A percentile compares a stretch with the other conserved stretches of the same genome.
phyloP scores from a whole-genome alignment of 2,329 filamentous ascomycete species.

The Chaetomium strumarium region DNA sequence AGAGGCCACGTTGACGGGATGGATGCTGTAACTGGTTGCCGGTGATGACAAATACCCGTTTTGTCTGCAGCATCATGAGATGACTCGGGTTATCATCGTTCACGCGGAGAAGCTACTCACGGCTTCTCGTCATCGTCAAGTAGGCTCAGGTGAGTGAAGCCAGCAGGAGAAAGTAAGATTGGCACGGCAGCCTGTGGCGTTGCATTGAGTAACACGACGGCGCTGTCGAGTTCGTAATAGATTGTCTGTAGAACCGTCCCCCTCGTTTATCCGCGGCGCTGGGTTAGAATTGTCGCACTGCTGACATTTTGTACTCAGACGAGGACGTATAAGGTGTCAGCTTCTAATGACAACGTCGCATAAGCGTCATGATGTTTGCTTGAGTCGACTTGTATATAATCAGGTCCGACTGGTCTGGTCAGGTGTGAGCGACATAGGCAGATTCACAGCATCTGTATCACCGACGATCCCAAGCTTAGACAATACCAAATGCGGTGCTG shows the following conservation, averaged over 20 bases:
- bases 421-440: neutral
- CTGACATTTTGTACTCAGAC: neutral
- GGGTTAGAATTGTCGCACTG: conserved; percentile 5
- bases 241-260: neutral
- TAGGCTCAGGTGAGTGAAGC: conserved; percentile 1
- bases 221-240: conserved; percentile 1
- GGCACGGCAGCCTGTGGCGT: neutral
- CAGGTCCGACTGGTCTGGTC: neutral
- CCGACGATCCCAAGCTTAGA: neutral
- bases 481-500: neutral
- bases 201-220: neutral
- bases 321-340: conserved; percentile 1
- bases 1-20: too few species aligned
- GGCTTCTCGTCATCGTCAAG: neutral
- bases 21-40: too few species aligned
- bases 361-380: neutral
- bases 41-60: too few species aligned
- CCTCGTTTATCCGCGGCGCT: conserved; percentile 5
- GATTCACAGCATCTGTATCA: neutral
- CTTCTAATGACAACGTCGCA: neutral
- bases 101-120: neutral
- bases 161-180: neutral
- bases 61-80: neutral
- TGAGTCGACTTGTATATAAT: neutral
- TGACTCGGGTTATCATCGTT: neutral